Percentiles rank a stretch among this genome's conserved stretches.
These are phyloP conservation scores for Exophiala oligosperma DNA, from an alignment of 2,329 filamentous ascomycete genomes.

Conservation along the genomic window DNA sequence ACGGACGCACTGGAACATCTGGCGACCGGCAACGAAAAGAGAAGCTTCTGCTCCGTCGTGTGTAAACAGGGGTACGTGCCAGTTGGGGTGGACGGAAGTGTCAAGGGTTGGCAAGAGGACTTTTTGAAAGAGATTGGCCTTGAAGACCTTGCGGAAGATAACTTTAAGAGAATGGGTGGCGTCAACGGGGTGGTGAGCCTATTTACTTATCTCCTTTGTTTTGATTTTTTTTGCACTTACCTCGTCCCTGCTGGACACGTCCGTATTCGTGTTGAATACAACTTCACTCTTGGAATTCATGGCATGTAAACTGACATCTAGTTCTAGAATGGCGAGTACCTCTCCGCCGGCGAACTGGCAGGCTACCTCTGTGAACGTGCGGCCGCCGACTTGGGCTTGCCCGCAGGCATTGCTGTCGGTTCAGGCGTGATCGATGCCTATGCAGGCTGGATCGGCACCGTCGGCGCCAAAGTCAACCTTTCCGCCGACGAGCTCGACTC, in stretches of 20 bases:
- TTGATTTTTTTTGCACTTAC: conserved; percentile 1
- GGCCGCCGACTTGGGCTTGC: conserved; percentile 78
- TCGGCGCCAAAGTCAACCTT: conserved; percentile 91
- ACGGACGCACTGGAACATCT: conserved; percentile 91
- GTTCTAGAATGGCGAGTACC: conserved; percentile 79
- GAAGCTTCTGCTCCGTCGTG: conserved; percentile 93
- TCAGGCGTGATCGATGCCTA: conserved; percentile 98
- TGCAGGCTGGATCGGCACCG: conserved; percentile 96
- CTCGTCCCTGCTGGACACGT: no score
- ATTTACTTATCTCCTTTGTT: conserved; percentile 32
- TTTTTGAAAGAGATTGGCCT: conserved; percentile 86
- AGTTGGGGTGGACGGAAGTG: conserved; percentile 93
- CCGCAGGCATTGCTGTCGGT: conserved; percentile 84
- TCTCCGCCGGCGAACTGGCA: conserved; percentile 88
- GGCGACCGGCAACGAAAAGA: conserved; percentile 85
- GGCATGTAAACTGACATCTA: not conserved
- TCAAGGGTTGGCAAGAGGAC: conserved; percentile 97
- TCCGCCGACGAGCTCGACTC: conserved; percentile 66
- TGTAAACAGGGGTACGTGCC: conserved; percentile 98
- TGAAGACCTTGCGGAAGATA: conserved; percentile 76
- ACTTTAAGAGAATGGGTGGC: conserved; percentile 91
- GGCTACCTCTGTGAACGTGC: conserved; percentile 83
- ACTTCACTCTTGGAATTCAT: not conserved
- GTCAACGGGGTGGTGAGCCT: conserved; percentile 88
- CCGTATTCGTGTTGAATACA: no score